Evolutionary conservation across 2,329 filamentous ascomycete species (phyloP).

Genomic region (Zasmidium angulare): DNA sequence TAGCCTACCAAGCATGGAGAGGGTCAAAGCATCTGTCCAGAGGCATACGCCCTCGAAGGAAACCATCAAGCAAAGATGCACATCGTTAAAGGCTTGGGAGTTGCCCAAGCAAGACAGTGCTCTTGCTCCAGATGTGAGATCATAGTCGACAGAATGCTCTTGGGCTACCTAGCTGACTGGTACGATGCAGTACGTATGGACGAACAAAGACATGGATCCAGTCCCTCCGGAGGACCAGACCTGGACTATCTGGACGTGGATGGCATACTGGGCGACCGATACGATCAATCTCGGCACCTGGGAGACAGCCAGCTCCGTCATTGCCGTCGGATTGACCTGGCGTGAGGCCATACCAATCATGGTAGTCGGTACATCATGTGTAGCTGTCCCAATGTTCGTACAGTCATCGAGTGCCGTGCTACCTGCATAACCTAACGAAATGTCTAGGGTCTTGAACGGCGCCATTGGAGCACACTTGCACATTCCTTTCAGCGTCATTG

Average conservation of each 20-base stretch:
- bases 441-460: slow-evolving; percentile 44
- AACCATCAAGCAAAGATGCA: slow-evolving; percentile 42
- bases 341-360: slow-evolving; percentile 56
- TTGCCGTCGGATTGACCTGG: slow-evolving; percentile 56
- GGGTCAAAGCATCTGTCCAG: slow-evolving; percentile 19
- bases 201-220: slow-evolving; percentile 6
- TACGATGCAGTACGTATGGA: background rate
- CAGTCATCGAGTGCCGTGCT: no score
- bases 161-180: background rate
- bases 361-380: slow-evolving; percentile 51
- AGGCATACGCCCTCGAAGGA: slow-evolving; percentile 36
- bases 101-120: slow-evolving; percentile 50
- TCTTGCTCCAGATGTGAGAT: slow-evolving; percentile 41
- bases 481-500: slow-evolving; percentile 56
- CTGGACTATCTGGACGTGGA: slow-evolving; percentile 40
- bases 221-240: slow-evolving; percentile 28
- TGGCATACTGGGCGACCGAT: slow-evolving; percentile 44
- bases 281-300: slow-evolving; percentile 37
- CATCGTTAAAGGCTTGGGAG: slow-evolving; percentile 46
- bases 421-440: no score
- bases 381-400: slow-evolving; percentile 50
- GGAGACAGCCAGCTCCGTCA: slow-evolving; percentile 47
- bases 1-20: slow-evolving; percentile 3
- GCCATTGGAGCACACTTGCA: slow-evolving; percentile 57
- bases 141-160: background rate